Conservation (phyloP, 2,329 filamentous ascomycete species). For the Raffaelea ambrosiae region DNA sequence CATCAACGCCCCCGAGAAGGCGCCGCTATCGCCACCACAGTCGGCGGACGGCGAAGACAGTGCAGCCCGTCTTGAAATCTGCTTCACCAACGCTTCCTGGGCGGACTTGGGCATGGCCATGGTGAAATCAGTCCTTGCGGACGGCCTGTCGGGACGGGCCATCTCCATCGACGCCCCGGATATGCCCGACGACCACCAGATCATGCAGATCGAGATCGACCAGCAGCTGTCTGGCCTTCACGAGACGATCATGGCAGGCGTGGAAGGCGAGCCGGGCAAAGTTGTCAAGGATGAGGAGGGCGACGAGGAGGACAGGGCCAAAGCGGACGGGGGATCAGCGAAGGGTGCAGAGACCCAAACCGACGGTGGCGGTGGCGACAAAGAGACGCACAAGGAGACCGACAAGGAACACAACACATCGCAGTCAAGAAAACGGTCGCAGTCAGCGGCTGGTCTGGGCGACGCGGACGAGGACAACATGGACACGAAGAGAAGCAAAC, state of each 20-base stretch:
- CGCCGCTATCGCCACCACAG: slow-evolving; percentile 2
- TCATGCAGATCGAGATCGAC: slow-evolving; percentile 29
- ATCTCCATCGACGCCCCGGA: slow-evolving; percentile 28
- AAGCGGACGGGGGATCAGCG: too few species aligned
- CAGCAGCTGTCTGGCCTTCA: slow-evolving; percentile 18
- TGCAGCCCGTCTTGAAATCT: slow-evolving; percentile 18
- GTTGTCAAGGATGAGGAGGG: not conserved
- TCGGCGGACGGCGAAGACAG: not conserved
- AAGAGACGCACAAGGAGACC: not conserved
- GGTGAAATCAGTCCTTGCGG: slow-evolving; percentile 23
- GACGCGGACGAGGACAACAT: slow-evolving; percentile 46
- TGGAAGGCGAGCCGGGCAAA: not conserved
- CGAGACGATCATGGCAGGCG: not conserved
- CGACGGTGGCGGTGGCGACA: not conserved
- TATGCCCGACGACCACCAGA: slow-evolving; percentile 25
- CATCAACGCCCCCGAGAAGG: not conserved
- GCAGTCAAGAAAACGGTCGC: slow-evolving; percentile 44
- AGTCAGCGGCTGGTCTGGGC: slow-evolving; percentile 50
- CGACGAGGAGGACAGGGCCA: not conserved
- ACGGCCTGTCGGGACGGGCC: slow-evolving; percentile 25
- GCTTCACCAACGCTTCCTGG: slow-evolving; percentile 28
- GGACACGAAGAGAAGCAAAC: slow-evolving; percentile 56
- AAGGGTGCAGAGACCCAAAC: slow-evolving; percentile 1
- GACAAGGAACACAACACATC: not conserved
- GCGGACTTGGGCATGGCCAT: slow-evolving; percentile 32